Base-by-base conservation (phyloP, 257 asterid species). In the Mentha longifolia region DNA sequence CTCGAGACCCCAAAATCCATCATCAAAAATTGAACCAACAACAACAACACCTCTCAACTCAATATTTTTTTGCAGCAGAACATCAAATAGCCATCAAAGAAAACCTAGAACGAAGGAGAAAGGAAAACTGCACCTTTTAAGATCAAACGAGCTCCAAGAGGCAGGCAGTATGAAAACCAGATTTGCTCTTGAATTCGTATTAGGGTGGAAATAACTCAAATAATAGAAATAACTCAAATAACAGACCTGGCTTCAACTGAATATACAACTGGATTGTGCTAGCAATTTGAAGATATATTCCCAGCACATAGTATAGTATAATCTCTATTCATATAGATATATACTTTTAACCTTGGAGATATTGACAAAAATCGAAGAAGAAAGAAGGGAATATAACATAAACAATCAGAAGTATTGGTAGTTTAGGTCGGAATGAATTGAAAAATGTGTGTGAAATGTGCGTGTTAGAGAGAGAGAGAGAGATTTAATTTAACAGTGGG, bases 71-170 rank as follows among this genome's bases (percentile, higher is more conserved):
- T 3, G 50, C 56, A 59, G 31, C 2, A 14, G 7, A 47, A n/a
- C 49, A 41, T 57, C 57, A 56, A 45, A 76, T 41, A 65, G 74
- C 82, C 81, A 83, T 72, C 43, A 67, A 66, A 61, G 28, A 74
- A 68, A 77, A 62, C 20, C n/a, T 19, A 19, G 55, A 42, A 51
- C 50, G 37, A 6, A 33, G 37, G 6, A 28, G 31, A 62, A 61
- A 55, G 66, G 9, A 61, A 79, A 76, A 72, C 70, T 74, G 73
- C 80, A 80, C 88, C 88, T 85, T 83, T 41, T 51, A 28, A 63
- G 85, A 79, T 74, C 63, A 78, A 11, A 65, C 5, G 31, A 78
- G 78, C 81, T 77, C 64, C 81, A 67, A 73, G 43, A 68, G 42
- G 28, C 71, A 68, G 42, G 28, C 71, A 66, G 17, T 54, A 43